A percentile compares a stretch with the other conserved stretches of the same genome.
These are phyloP conservation scores for Daedaleopsis sinensis DNA, from an alignment of 768 basidiomycete genomes.

Conservation along the genomic window DNA sequence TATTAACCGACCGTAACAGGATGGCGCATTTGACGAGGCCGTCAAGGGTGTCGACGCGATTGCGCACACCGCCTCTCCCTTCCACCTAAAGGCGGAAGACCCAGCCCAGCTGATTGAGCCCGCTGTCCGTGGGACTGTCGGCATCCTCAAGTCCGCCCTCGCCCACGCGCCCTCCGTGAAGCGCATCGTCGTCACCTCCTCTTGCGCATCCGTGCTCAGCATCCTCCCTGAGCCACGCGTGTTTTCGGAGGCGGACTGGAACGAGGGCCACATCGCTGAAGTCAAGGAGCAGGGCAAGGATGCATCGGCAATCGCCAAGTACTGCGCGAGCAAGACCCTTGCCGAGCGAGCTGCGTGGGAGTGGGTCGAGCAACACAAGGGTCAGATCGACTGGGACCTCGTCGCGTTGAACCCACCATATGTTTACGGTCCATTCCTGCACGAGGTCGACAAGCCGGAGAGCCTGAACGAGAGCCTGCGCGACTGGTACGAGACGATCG, in stretches of 20 bases:
- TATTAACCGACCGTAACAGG: too few species aligned
- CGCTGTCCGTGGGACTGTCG: slow-evolving; percentile 70
- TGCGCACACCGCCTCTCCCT: slow-evolving; percentile 69
- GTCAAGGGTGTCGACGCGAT: slow-evolving; percentile 78
- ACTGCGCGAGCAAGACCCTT: slow-evolving; percentile 60
- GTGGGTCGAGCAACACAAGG: slow-evolving; percentile 46
- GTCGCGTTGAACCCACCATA: slow-evolving; percentile 58
- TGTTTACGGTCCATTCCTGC: slow-evolving; percentile 28
- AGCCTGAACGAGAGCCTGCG: slow-evolving; percentile 38
- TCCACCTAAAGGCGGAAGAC: slow-evolving; percentile 48
- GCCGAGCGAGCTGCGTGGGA: slow-evolving; percentile 64
- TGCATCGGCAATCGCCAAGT: slow-evolving; percentile 44
- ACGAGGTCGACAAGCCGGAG: slow-evolving; percentile 36
- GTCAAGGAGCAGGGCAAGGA: slow-evolving; percentile 53
- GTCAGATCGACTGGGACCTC: slow-evolving; percentile 51
- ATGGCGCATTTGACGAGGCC: slow-evolving; percentile 76
- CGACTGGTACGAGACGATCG: slow-evolving; percentile 22
- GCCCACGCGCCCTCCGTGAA: slow-evolving; percentile 50
- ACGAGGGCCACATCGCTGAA: slow-evolving; percentile 48
- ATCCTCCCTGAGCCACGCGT: slow-evolving; percentile 27
- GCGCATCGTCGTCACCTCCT: slow-evolving; percentile 66
- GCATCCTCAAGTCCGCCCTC: slow-evolving; percentile 59
- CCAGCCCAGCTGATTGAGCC: slow-evolving; percentile 62
- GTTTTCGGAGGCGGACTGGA: slow-evolving; percentile 64
- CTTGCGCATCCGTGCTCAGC: slow-evolving; percentile 47